Conservation (phyloP, 2,329 filamentous ascomycete genomes). For the Nothomitra cinnamomea region DNA sequence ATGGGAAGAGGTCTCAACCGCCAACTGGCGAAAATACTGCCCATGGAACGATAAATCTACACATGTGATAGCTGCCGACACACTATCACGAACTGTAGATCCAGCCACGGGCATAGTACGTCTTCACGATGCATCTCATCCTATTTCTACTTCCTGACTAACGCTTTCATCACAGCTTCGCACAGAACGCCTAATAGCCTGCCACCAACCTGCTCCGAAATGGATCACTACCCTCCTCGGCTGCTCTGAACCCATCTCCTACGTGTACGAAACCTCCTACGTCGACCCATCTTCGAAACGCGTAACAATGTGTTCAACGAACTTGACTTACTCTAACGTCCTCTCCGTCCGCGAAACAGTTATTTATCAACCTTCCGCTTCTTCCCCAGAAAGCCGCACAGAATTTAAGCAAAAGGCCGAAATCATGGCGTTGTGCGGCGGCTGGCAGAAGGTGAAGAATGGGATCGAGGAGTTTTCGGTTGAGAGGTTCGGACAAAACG, state of each 20-base stretch:
- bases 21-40: conserved; percentile 98
- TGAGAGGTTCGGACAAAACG: conserved; percentile 81
- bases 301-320: conserved; percentile 92
- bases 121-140: conserved; percentile 10
- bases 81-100: conserved; percentile 55
- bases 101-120: conserved; percentile 47
- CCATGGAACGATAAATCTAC: conserved; percentile 98
- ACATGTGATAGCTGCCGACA: conserved; percentile 92
- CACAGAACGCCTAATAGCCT: conserved; percentile 51
- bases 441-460: conserved; percentile 95
- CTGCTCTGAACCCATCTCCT: conserved; percentile 52
- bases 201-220: conserved; percentile 50
- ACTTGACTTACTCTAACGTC: conserved; percentile 83
- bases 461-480: conserved; percentile 87
- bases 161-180: conserved; percentile 33
- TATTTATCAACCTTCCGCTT: conserved; percentile 49
- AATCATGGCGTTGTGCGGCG: conserved; percentile 86
- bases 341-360: conserved; percentile 89
- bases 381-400: conserved; percentile 40
- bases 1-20: conserved; percentile 93
- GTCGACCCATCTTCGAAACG: conserved; percentile 71
- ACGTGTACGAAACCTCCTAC: conserved; percentile 91
- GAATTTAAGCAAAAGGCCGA: conserved; percentile 78
- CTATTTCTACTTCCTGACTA: background rate
- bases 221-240: conserved; percentile 72